Percentiles rank a stretch among this genome's conserved stretches.
Conservation (phyloP, 495 filamentous ascomycete species). For the Aspergillus campestris region DNA sequence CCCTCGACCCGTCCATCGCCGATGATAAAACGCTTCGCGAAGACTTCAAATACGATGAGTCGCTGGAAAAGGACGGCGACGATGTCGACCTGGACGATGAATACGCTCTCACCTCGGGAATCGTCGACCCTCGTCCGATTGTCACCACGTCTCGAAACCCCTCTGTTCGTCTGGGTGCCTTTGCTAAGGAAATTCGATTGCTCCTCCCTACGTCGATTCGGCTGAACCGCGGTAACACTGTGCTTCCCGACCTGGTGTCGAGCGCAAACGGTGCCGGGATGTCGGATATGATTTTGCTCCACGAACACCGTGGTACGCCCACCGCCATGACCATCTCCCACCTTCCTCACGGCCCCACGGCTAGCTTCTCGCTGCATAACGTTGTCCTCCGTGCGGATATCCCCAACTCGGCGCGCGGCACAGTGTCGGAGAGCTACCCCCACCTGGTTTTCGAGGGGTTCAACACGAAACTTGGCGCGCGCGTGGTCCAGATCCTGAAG, state of each 20-base stretch:
- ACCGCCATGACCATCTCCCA: conserved; percentile 86
- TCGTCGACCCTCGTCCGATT: conserved; percentile 79
- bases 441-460: conserved; percentile 96
- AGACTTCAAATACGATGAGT: conserved; percentile 93
- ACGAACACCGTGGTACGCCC: conserved; percentile 89
- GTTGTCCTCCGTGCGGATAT: conserved; percentile 92
- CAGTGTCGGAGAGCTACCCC: conserved; percentile 88
- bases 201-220: conserved; percentile 86
- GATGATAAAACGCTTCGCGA: conserved; percentile 79
- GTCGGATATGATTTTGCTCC: conserved; percentile 78
- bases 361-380: conserved; percentile 87
- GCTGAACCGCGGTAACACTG: conserved; percentile 82
- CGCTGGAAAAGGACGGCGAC: conserved; percentile 35
- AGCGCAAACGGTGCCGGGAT: conserved; percentile 72
- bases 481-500: conserved; percentile 85
- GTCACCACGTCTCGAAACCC: conserved; percentile 89
- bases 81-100: conserved; percentile 84
- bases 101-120: conserved; percentile 75
- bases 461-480: conserved; percentile 66
- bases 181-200: conserved; percentile 92
- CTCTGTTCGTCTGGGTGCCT: conserved; percentile 71
- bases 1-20: conserved; percentile 77
- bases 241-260: conserved; percentile 74
- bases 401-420: conserved; percentile 76
- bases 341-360: conserved; percentile 88